A percentile compares a stretch with the other conserved stretches of the same genome.
Conservation (phyloP, 2,329 filamentous ascomycete species). For the Cadophora gregata region DNA sequence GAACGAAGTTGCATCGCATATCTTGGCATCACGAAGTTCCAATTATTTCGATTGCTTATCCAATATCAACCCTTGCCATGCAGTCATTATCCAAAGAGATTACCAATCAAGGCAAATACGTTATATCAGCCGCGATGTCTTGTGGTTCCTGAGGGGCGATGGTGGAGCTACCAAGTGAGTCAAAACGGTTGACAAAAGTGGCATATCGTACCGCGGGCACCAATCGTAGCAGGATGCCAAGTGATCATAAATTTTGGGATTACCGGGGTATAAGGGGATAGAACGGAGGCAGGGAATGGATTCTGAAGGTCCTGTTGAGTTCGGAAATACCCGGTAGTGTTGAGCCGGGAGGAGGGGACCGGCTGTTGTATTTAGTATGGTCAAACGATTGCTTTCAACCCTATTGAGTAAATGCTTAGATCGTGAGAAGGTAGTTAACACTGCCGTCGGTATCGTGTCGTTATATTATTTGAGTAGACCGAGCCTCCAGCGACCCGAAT, state of each 20-base stretch:
- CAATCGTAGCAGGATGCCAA: neutral
- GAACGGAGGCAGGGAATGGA: neutral
- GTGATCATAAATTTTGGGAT: neutral
- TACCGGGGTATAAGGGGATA: neutral
- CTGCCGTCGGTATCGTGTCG: too few species aligned
- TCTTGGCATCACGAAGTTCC: neutral
- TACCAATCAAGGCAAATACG: neutral
- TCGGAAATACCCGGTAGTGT: neutral
- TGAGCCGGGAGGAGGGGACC: too few species aligned
- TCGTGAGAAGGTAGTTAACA: too few species aligned
- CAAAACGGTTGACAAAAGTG: neutral
- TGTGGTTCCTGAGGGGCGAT: neutral
- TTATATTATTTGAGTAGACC: too few species aligned
- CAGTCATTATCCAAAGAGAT: neutral
- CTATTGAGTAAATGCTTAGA: too few species aligned
- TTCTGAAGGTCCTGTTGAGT: neutral
- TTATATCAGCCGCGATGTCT: neutral
- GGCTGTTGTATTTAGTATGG: too few species aligned
- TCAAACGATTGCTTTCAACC: too few species aligned
- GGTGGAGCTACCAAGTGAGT: neutral
- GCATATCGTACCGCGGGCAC: neutral
- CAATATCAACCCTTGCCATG: neutral
- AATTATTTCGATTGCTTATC: neutral
- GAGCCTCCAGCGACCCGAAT: too few species aligned
- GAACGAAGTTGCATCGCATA: neutral